Conservation (phyloP, 2,329 filamentous ascomycete genomes). For the Sordariomycetes sp. region DNA sequence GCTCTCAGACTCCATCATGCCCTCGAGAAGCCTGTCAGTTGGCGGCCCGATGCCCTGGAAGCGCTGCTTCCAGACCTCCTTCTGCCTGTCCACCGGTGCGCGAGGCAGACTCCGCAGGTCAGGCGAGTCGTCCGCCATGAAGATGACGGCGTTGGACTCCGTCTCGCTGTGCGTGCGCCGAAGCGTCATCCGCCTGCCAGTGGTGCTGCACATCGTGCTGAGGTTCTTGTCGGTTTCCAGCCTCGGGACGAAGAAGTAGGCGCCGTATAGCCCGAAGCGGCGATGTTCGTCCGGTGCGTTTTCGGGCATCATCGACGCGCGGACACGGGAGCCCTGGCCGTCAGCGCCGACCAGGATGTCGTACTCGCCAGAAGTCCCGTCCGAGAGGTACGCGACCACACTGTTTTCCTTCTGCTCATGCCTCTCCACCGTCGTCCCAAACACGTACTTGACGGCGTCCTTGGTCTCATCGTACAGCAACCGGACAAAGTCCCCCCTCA, state of each 20-base stretch:
- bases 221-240: background rate
- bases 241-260: background rate
- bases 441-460: conserved; percentile 13
- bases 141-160: conserved; percentile 10
- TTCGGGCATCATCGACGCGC: conserved; percentile 13
- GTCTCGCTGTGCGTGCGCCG: conserved; percentile 9
- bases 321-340: conserved; percentile 19
- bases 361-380: conserved; percentile 25
- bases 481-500: conserved; percentile 39
- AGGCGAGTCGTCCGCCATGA: conserved; percentile 16
- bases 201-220: conserved; percentile 12
- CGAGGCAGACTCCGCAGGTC: conserved; percentile 9
- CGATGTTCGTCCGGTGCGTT: conserved; percentile 13
- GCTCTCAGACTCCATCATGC: conserved; percentile 21
- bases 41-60: conserved; percentile 23
- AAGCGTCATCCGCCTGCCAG: conserved; percentile 21
- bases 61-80: conserved; percentile 21
- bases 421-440: conserved; percentile 15
- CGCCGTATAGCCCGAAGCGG: background rate
- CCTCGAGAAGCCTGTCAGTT: conserved; percentile 29
- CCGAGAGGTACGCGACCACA: conserved; percentile 24
- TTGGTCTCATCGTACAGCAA: conserved; percentile 30
- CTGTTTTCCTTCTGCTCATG: conserved; percentile 15
- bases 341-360: conserved; percentile 43
- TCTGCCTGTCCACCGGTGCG: conserved; percentile 17